These are phyloP conservation scores for Ciborinia camelliae DNA, from an alignment of 2,329 filamentous ascomycete genomes.

Conservation along the genomic window DNA sequence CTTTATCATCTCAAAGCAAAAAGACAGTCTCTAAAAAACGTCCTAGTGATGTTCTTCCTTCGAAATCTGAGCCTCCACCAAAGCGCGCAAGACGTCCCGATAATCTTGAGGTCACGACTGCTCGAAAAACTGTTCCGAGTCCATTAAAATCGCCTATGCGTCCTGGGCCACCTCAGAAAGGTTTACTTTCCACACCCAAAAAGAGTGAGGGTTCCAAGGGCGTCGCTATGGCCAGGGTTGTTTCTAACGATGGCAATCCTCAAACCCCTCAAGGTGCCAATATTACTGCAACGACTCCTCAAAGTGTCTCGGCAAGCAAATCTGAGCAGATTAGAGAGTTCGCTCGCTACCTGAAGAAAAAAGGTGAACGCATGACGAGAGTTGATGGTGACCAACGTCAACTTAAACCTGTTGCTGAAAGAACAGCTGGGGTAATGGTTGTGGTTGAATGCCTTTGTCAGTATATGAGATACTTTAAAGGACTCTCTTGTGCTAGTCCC, in stretches of 20 bases:
- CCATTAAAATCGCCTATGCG: slow-evolving; percentile 38
- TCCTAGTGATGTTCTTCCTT: slow-evolving; percentile 30
- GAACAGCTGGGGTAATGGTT: slow-evolving; percentile 30
- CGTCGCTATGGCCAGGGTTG: slow-evolving; percentile 40
- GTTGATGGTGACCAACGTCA: slow-evolving; percentile 18
- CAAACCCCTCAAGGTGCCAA: slow-evolving; percentile 39
- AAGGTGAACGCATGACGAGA: slow-evolving; percentile 35
- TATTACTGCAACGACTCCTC: slow-evolving; percentile 33
- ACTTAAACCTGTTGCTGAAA: slow-evolving; percentile 24
- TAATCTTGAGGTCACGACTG: slow-evolving; percentile 36
- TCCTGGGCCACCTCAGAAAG: slow-evolving; percentile 28
- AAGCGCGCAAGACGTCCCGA: slow-evolving; percentile 40
- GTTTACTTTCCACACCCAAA: slow-evolving; percentile 41
- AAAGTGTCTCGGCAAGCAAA: slow-evolving; percentile 28
- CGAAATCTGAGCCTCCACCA: slow-evolving; percentile 28
- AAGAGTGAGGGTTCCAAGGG: slow-evolving; percentile 41
- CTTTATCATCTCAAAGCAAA: slow-evolving; percentile 13
- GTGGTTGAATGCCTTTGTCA: slow-evolving; percentile 34
- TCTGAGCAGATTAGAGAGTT: slow-evolving; percentile 18
- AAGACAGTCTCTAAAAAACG: slow-evolving; percentile 29
- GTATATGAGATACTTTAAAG: slow-evolving; percentile 34
- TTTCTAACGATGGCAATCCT: slow-evolving; percentile 41
- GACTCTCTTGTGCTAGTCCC: slow-evolving; percentile 14
- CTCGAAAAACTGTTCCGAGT: slow-evolving; percentile 38
- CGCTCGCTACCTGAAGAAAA: slow-evolving; percentile 34